A percentile compares a stretch with the other conserved stretches of the same genome.
Evolutionary conservation across 2,329 filamentous ascomycete species (phyloP).

Genomic region (Talaromyces sp.): DNA sequence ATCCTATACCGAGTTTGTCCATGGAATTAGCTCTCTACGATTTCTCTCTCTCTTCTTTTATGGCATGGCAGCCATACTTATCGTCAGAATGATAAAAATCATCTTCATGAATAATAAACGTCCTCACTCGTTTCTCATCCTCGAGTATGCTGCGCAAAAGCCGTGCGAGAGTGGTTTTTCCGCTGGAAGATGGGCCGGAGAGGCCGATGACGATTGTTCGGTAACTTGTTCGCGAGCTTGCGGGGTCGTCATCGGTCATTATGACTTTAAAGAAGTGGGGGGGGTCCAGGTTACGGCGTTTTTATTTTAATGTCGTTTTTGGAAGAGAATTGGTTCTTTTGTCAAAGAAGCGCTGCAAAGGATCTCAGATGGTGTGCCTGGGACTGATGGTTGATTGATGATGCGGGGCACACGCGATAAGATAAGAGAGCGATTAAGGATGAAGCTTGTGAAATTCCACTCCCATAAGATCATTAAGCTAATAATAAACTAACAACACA

Average conservation of each 20-base stretch:
- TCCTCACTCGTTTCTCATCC: slow-evolving; percentile 18
- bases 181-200: slow-evolving; percentile 85
- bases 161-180: slow-evolving; percentile 89
- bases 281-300: background rate
- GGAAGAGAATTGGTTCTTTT: background rate
- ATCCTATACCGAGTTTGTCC: slow-evolving; percentile 26
- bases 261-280: background rate
- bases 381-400: background rate
- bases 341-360: background rate
- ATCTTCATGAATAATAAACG: slow-evolving; percentile 86
- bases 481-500: background rate
- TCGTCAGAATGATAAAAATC: slow-evolving; percentile 87
- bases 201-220: slow-evolving; percentile 65
- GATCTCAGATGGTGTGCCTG: background rate
- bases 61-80: slow-evolving; percentile 44
- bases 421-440: background rate
- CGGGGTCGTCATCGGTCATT: background rate
- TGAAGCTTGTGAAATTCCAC: background rate
- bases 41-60: background rate
- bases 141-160: slow-evolving; percentile 78
- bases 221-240: background rate
- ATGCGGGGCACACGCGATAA: background rate
- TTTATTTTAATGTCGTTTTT: no score
- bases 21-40: background rate
- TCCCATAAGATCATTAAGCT: background rate